These are phyloP conservation scores for Triangularia setosa DNA, from an alignment of 2,329 filamentous ascomycete genomes.

Conservation along the genomic window DNA sequence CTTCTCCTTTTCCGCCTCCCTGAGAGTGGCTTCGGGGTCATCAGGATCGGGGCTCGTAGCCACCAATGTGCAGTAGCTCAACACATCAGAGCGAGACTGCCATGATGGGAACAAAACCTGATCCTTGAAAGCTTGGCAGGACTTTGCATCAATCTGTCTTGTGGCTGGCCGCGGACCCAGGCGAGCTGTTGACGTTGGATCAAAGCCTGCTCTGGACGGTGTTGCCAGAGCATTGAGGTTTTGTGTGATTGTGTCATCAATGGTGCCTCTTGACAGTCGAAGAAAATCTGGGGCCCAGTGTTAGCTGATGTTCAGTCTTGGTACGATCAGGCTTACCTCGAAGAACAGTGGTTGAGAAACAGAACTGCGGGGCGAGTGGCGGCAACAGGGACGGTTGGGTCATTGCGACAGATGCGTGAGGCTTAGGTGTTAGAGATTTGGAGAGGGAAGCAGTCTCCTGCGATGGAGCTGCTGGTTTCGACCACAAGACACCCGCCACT, in stretches of 20 bases:
- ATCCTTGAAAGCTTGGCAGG: conserved; percentile 71
- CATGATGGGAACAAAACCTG: conserved; percentile 82
- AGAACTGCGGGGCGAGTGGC: conserved; percentile 67
- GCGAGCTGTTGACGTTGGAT: conserved; percentile 70
- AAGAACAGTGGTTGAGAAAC: conserved; percentile 66
- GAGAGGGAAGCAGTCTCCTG: conserved; percentile 30
- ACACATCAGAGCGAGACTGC: conserved; percentile 75
- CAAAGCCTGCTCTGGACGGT: conserved; percentile 68
- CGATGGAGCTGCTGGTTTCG: conserved; percentile 36
- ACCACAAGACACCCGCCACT: conserved; percentile 51
- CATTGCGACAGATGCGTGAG: conserved; percentile 40
- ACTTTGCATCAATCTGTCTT: conserved; percentile 53
- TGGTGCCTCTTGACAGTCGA: conserved; percentile 73
- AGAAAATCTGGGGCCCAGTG: conserved; percentile 68
- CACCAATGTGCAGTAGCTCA: conserved; percentile 85
- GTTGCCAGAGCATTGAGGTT: conserved; percentile 87
- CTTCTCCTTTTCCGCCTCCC: conserved; percentile 66
- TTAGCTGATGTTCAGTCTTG: background rate
- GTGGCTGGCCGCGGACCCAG: conserved; percentile 50
- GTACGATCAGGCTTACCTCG: conserved; percentile 50
- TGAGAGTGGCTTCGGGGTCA: conserved; percentile 70
- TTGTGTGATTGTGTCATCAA: conserved; percentile 91
- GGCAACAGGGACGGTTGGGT: conserved; percentile 45
- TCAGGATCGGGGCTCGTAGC: conserved; percentile 83
- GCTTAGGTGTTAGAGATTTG: conserved; percentile 27